phyloP scores from a whole-genome alignment of 225 moss, liverwort and hornwort species.

The Climacium dendroides region DNA sequence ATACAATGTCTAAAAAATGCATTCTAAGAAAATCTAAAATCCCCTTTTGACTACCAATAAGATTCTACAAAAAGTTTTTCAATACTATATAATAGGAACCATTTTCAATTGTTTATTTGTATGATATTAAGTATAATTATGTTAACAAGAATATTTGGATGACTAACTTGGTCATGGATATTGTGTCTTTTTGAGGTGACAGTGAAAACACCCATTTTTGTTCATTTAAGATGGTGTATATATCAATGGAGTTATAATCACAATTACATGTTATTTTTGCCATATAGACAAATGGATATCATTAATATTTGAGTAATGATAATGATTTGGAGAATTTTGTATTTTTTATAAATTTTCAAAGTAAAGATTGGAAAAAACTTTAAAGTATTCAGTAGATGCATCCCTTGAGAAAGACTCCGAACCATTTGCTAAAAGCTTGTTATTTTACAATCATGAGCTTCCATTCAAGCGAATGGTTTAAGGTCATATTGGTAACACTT shows the following conservation, averaged over 20 bases:
- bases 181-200: fast-evolving
- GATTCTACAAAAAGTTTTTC: fast-evolving
- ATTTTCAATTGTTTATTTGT: not conserved
- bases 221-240: not conserved
- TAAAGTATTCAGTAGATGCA: not conserved
- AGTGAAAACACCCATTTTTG: fast-evolving
- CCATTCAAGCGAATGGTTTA: not conserved
- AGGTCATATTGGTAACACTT: not conserved
- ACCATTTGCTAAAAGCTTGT: not conserved
- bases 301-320: too few species aligned
- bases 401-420: not conserved
- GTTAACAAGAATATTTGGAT: fast-evolving
- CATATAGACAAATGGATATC: fast-evolving
- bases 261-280: fast-evolving
- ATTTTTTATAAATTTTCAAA: not conserved
- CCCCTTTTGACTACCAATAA: not conserved
- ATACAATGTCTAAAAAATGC: not conserved
- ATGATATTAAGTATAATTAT: not conserved
- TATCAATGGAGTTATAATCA: not conserved
- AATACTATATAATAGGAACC: not conserved
- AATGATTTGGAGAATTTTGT: too few species aligned
- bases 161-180: not conserved
- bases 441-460: not conserved
- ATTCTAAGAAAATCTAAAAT: not conserved
- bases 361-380: not conserved